These are phyloP conservation scores for Volvox reticuliferus DNA, from an alignment of 139 green algal species.

Conservation along the genomic window DNA sequence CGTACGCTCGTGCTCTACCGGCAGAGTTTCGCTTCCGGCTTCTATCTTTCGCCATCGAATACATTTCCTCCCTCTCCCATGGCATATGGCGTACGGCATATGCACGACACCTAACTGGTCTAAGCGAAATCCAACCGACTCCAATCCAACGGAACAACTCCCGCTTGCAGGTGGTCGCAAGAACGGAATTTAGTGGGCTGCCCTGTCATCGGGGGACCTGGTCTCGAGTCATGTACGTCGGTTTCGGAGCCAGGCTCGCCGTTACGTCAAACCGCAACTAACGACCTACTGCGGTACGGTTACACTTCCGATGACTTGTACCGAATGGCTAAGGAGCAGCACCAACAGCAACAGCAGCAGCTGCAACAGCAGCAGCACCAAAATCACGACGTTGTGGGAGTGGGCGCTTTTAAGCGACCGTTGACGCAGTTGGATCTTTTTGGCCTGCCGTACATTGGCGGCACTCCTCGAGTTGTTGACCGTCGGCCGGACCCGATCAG, in stretches of 20 bases:
- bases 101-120: too few species aligned
- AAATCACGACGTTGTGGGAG: neutral
- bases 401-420: constrained; percentile 16
- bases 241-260: neutral
- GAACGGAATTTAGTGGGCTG: neutral
- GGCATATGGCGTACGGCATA: too few species aligned
- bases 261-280: neutral
- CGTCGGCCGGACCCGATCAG: too few species aligned
- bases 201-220: too few species aligned
- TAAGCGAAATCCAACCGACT: too few species aligned
- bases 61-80: too few species aligned
- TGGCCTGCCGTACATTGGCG: constrained; percentile 17
- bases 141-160: neutral
- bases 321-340: neutral
- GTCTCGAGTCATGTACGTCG: too few species aligned
- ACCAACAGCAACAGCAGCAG: too few species aligned
- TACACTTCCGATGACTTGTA: constrained; percentile 8
- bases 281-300: neutral
- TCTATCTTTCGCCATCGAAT: too few species aligned
- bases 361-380: too few species aligned
- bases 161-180: constrained; percentile 24
- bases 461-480: constrained; percentile 1
- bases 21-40: too few species aligned
- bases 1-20: too few species aligned
- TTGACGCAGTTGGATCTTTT: constrained; percentile 6